Conservation (phyloP, 495 filamentous ascomycete species). For the Penicillium turbatum region DNA sequence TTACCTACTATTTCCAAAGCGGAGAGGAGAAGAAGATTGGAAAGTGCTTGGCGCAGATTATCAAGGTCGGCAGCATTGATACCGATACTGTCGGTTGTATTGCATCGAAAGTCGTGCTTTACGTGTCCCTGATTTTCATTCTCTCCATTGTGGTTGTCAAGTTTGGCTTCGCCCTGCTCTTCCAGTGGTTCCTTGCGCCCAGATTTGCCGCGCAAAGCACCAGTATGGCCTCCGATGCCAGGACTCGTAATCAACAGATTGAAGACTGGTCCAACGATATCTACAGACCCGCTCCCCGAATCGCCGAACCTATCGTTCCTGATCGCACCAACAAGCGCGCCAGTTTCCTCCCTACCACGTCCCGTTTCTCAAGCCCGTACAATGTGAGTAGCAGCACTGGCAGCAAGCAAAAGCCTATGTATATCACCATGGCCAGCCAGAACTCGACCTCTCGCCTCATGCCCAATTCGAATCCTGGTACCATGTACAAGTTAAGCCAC, state of each 20-base stretch:
- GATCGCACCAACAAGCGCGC: slow-evolving; percentile 76
- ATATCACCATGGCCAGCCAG: slow-evolving; percentile 96
- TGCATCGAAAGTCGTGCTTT: slow-evolving; percentile 94
- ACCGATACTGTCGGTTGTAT: slow-evolving; percentile 97
- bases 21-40: slow-evolving; percentile 72
- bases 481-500: slow-evolving; percentile 66
- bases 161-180: slow-evolving; percentile 84
- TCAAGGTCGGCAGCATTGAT: slow-evolving; percentile 93
- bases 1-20: slow-evolving; percentile 81
- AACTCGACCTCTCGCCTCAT: slow-evolving; percentile 72
- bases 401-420: slow-evolving; percentile 49
- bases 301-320: slow-evolving; percentile 61
- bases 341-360: slow-evolving; percentile 78
- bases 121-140: slow-evolving; percentile 90
- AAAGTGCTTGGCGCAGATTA: slow-evolving; percentile 83
- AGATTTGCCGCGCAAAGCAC: slow-evolving; percentile 76
- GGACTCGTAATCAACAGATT: slow-evolving; percentile 85
- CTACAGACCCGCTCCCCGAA: slow-evolving; percentile 78
- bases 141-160: slow-evolving; percentile 81
- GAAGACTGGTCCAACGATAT: slow-evolving; percentile 99
- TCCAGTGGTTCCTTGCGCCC: slow-evolving; percentile 90
- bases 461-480: slow-evolving; percentile 47
- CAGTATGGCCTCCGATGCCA: slow-evolving; percentile 61
- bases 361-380: slow-evolving; percentile 93
- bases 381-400: slow-evolving; percentile 56